These are phyloP conservation scores for Kluyveromyces nonfermentans DNA, from an alignment of 805 yeast genomes.

Conservation along the genomic window DNA sequence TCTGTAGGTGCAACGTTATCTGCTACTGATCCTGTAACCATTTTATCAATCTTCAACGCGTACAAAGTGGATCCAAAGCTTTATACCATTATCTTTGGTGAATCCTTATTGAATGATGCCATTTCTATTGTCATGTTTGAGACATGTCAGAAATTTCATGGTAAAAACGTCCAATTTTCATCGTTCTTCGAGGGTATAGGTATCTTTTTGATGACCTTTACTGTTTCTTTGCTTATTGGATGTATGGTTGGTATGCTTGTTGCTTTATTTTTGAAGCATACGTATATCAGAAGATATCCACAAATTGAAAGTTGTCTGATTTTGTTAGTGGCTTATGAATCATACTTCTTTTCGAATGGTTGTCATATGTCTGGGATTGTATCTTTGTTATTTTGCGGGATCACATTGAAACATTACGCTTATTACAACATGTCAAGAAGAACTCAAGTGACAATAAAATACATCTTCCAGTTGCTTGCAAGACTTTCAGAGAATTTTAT, in stretches of 20 bases:
- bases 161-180: slow-evolving; percentile 62
- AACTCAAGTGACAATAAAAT: slow-evolving; percentile 93
- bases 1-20: slow-evolving; percentile 97
- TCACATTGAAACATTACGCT: slow-evolving; percentile 93
- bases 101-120: slow-evolving; percentile 90
- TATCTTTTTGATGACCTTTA: slow-evolving; percentile 84
- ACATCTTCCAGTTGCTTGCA: slow-evolving; percentile 87
- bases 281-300: slow-evolving; percentile 90
- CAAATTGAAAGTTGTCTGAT: slow-evolving; percentile 94
- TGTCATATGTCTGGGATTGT: slow-evolving; percentile 99
- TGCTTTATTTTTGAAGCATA: slow-evolving; percentile 83
- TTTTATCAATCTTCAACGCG: slow-evolving; percentile 90
- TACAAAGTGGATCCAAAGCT: slow-evolving; percentile 97
- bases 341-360: slow-evolving; percentile 95
- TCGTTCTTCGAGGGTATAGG: slow-evolving; percentile 92
- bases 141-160: slow-evolving; percentile 94
- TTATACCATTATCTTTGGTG: slow-evolving; percentile 96
- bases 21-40: slow-evolving; percentile 98
- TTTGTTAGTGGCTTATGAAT: slow-evolving; percentile 83
- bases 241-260: slow-evolving; percentile 78
- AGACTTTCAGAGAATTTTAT: slow-evolving; percentile 94
- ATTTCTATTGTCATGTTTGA: slow-evolving; percentile 98
- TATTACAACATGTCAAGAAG: slow-evolving; percentile 95
- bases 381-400: slow-evolving; percentile 89
- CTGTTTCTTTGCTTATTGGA: slow-evolving; percentile 85